phyloP scores from a whole-genome alignment of 148 eudicot genomes.

The Vaccinium darrowii region DNA sequence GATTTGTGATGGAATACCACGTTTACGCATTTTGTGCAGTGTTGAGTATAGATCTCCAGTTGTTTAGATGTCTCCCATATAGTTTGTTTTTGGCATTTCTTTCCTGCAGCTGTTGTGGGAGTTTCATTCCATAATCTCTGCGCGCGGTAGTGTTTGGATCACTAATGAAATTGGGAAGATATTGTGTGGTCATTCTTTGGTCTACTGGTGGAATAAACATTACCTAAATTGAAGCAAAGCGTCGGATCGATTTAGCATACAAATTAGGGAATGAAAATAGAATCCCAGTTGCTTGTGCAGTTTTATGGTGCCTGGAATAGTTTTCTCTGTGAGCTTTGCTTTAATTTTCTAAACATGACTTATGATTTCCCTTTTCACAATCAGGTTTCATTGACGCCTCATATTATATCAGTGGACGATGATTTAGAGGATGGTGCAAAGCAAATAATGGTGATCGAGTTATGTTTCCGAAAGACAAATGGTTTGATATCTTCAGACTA shows the following conservation, averaged over 20 bases:
- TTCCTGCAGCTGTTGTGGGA: not conserved
- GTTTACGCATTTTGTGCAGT: not conserved
- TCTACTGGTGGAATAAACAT: not conserved
- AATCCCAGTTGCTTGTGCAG: not conserved
- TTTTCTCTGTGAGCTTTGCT: not conserved
- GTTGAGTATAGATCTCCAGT: not conserved
- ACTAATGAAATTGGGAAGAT: not conserved
- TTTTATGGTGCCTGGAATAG: not conserved
- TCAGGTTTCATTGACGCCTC: slow-evolving; percentile 17
- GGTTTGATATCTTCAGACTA: not conserved
- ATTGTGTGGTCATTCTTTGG: not conserved
- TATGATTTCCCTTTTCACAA: not conserved
- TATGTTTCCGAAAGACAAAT: not conserved
- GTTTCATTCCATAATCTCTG: not conserved
- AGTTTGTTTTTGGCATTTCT: not conserved
- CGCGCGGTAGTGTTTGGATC: too few relatives aligned
- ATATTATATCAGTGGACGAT: slow-evolving; percentile 13
- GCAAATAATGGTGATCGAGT: slow-evolving; percentile 20
- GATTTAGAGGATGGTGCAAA: slow-evolving; percentile 21
- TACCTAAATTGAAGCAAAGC: not conserved
- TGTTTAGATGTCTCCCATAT: not conserved
- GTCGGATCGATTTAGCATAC: not conserved
- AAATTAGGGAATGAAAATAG: not conserved
- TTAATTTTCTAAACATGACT: not conserved
- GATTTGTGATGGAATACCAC: not conserved